Evolutionary conservation across 163 green algal species (phyloP), one percentile per base, ranked within the genome.

Genomic region (Coccomyxa subellipsoidea): DNA sequence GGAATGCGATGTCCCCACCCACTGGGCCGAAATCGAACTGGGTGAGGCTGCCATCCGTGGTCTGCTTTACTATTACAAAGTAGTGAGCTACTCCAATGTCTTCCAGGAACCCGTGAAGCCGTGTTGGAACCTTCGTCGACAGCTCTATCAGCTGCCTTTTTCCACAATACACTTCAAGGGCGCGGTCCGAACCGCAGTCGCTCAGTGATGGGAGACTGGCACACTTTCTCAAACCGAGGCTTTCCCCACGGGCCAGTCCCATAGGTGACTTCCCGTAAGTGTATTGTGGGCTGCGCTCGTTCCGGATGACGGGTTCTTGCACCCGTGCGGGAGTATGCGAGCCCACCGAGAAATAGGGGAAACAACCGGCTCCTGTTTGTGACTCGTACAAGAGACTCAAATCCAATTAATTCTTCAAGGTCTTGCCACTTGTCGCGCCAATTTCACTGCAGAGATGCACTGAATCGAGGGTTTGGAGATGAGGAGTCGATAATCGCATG

Each of bases 11-110:
- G 12, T 76, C 31, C 7, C 90, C 88, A 8, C 89, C 89, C 5
- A 76, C 32, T 0, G 90, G 90, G 0, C 90, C 90, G 84, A 93
- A 93, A 77, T 93, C 90, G 40, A 91, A 92, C 76, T 90, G 86
- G 12, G 81, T 76, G 4, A 89, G 69, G 39, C 83, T 54, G 31
- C 90, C 90, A 38, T 87, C 76, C n/a, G 80, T 83, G 6, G 80
- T 85, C 39, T 69, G 66, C 10, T 23, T 3, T 73, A 73, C 66
- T 34, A 73, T 23, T 8, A 73, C 66, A 6, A 92, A 85, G 83
- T 91, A 93, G 77, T 93, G 90, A 79, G 85, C 90, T n/a, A 91
- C 79, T 4, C 78, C 78, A 18, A 77, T 25, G 36, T 82, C 78
- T 27, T 72, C 23, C 12, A 76, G 25, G 4, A 69, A 69, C 32